Base-by-base conservation (phyloP, 2,329 filamentous ascomycete genomes). In the Penicillium psychrosexuale region DNA sequence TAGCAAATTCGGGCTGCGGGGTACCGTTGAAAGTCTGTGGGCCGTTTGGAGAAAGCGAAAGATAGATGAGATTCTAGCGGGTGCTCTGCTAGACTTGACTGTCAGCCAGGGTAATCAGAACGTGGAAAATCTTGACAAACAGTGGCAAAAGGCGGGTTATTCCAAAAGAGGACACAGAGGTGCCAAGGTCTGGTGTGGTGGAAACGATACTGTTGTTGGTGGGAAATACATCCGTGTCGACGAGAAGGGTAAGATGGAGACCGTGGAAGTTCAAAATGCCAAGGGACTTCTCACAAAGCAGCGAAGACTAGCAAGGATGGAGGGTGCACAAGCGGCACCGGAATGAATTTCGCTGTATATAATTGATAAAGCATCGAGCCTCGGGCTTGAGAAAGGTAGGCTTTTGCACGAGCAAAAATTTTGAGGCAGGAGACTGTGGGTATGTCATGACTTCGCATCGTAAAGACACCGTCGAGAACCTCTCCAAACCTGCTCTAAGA, bases 401-500 rank as follows among this genome's bases (percentile, higher is more conserved):
- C 30, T 28, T 27, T 34, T 49, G 40, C 33, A 58, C 47, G 58
- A 31, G 13, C 8, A 39, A 33, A 36, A 51, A 36, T 46, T 39
- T 50, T 15, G 11, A n/a, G 7, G 15, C 8, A 50, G 11, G 19
- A 22, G n/a, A 38, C n/a, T 28, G 13, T 43, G 15, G 15, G 8
- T 28, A 34, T 27, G 58, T 76, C 70, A 79, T 57, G 72, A 71
- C 59, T 80, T 82, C 5, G 79, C 79, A 69, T 90, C 91, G 71
- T 91, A 95, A 57, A 99, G 77, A 74, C 92, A 96, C 53, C 83
- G 85, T 62, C 90, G 83, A 3, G 88, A 84, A 0, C 91, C 93
- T 64, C 91, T 85, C 94, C 94, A 97, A 2, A 97, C 93, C 63
- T 85, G 82, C 77, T 97, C 91, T 28, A 97, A 79, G 52, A 96